phyloP scores from a whole-genome alignment of 78 protist genomes.

The Dictyostelium intermedium region DNA sequence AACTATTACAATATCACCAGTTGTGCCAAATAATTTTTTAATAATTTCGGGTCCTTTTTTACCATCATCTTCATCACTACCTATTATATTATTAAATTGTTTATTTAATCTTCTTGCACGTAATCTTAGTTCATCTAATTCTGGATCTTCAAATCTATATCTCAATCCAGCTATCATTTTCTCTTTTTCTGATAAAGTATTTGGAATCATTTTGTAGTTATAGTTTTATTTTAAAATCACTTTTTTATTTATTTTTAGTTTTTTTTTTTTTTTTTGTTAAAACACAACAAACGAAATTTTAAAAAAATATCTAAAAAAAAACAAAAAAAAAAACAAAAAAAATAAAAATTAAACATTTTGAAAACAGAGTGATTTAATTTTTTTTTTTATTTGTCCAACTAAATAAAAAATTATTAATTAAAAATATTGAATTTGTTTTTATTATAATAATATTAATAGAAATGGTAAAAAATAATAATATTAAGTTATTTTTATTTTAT shows the following conservation, averaged over 20 bases:
- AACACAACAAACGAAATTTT: not conserved
- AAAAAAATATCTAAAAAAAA: too few relatives aligned
- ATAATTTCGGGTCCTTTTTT: not conserved
- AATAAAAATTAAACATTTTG: too few relatives aligned
- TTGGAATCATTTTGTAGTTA: not conserved
- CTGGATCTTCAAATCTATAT: slow-evolving; percentile 26
- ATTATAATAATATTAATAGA: too few relatives aligned
- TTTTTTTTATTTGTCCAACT: too few relatives aligned
- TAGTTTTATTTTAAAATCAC: not conserved
- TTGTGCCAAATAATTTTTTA: not conserved
- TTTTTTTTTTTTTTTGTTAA: not conserved
- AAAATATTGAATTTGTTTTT: too few relatives aligned
- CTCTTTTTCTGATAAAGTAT: slow-evolving; percentile 28
- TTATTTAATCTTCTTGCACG: slow-evolving; percentile 1
- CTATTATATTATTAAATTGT: not conserved
- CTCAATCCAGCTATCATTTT: slow-evolving; percentile 36
- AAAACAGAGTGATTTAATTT: too few relatives aligned
- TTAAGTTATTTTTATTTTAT: too few relatives aligned
- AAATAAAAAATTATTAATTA: too few relatives aligned
- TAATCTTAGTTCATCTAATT: slow-evolving; percentile 9
- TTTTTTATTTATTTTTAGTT: not conserved
- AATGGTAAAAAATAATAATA: too few relatives aligned
- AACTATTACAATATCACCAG: not conserved
- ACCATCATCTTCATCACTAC: not conserved
- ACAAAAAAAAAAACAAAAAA: too few relatives aligned